phyloP scores from a whole-genome alignment of 192 early-diverging fungal species.

The Backusella sp. region DNA sequence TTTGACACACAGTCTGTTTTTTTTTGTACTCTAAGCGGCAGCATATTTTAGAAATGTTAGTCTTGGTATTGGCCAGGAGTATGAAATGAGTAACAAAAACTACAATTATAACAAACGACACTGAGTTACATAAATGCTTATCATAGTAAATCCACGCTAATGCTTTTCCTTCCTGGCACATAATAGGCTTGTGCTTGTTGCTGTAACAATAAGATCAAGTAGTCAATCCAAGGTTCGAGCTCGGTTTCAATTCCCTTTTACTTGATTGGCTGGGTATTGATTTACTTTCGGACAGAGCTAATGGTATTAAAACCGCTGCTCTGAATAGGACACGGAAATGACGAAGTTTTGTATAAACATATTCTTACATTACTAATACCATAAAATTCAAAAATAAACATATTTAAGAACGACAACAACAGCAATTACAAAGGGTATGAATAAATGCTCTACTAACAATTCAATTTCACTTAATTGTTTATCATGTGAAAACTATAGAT shows the following conservation, averaged over 20 bases:
- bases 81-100: background rate
- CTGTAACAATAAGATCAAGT: background rate
- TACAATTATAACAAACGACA: background rate
- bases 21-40: background rate
- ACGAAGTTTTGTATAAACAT: too few species aligned
- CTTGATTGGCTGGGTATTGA: background rate
- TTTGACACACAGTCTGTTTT: background rate
- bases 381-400: background rate
- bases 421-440: background rate
- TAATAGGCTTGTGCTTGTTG: background rate
- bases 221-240: background rate
- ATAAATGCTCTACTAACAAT: background rate
- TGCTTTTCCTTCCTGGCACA: background rate
- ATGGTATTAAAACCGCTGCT: background rate
- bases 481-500: background rate
- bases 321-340: background rate
- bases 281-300: background rate
- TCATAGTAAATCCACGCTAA: background rate
- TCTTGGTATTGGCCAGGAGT: background rate
- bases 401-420: too few species aligned
- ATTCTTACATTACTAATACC: too few species aligned
- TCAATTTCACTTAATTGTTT: background rate
- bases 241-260: background rate
- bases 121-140: background rate
- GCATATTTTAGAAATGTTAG: background rate